Evolutionary conservation across 2,329 filamentous ascomycete genomes (phyloP).

Genomic region (Fusarium nisikadoi): DNA sequence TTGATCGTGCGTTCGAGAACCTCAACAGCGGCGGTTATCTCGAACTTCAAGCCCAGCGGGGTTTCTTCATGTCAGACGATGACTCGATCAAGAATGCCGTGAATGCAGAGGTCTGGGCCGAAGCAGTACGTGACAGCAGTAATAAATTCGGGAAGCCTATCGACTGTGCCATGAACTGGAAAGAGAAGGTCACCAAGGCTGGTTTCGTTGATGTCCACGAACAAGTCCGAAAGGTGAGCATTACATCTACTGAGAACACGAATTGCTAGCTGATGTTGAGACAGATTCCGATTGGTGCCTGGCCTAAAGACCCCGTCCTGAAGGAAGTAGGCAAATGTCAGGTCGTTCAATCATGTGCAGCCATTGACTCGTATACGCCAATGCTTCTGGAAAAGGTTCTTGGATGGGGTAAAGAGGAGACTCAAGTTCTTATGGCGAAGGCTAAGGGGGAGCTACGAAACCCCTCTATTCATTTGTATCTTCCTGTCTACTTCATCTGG

Average conservation of each 20-base stretch:
- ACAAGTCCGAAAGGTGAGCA: slow-evolving; percentile 1
- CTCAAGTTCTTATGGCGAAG: slow-evolving; percentile 34
- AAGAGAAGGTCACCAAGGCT: slow-evolving; percentile 13
- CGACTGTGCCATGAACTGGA: slow-evolving; percentile 20
- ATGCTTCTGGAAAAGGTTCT: slow-evolving; percentile 27
- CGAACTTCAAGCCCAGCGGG: slow-evolving; percentile 18
- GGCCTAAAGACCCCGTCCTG: slow-evolving; percentile 22
- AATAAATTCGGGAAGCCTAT: slow-evolving; percentile 29
- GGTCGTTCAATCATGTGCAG: slow-evolving; percentile 25
- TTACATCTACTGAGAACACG: fast-evolving
- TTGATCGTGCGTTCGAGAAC: slow-evolving; percentile 13
- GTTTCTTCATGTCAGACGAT: slow-evolving; percentile 26
- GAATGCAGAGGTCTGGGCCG: slow-evolving; percentile 21
- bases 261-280: neutral
- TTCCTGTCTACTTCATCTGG: slow-evolving; percentile 28
- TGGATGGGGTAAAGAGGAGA: slow-evolving; percentile 33
- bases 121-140: slow-evolving; percentile 15
- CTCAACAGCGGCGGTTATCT: slow-evolving; percentile 25
- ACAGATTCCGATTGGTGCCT: slow-evolving; percentile 25
- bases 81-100: slow-evolving; percentile 24
- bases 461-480: slow-evolving; percentile 30
- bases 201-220: slow-evolving; percentile 26
- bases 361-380: slow-evolving; percentile 32
- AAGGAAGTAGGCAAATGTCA: slow-evolving; percentile 31
- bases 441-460: slow-evolving; percentile 37